These are phyloP conservation scores for Fusarium drepaniforme DNA, from an alignment of 2,329 filamentous ascomycete species.

Conservation along the genomic window DNA sequence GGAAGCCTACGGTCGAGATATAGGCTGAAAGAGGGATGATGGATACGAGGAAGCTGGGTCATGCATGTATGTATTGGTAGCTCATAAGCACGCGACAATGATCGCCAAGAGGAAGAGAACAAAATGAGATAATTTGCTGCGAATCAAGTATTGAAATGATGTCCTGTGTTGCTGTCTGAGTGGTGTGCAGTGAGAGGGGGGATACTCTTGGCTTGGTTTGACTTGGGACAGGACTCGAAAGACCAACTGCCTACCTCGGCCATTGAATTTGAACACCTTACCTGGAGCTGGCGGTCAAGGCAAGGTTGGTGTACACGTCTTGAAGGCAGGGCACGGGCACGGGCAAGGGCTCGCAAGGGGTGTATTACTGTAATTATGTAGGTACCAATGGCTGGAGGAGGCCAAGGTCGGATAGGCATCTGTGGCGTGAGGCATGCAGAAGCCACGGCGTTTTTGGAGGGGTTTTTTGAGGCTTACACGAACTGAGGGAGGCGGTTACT, in stretches of 20 bases:
- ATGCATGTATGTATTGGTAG: conserved; percentile 31
- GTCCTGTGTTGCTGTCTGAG: background rate
- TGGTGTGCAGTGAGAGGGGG: background rate
- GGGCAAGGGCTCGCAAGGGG: background rate
- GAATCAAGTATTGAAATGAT: conserved; percentile 4
- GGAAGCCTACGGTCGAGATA: conserved; percentile 15
- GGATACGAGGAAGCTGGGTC: conserved; percentile 13
- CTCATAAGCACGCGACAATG: conserved; percentile 18
- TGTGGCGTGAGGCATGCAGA: conserved; percentile 25
- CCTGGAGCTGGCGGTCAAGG: background rate
- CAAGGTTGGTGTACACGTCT: background rate
- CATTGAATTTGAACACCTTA: background rate
- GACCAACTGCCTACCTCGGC: background rate
- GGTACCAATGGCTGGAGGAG: background rate
- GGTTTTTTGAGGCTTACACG: background rate
- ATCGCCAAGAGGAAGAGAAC: conserved; percentile 19
- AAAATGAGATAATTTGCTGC: conserved; percentile 23
- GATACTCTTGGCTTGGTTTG: background rate
- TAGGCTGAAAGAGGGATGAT: conserved; percentile 3
- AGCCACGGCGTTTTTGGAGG: background rate
- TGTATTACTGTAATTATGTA: background rate
- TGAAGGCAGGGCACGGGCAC: background rate
- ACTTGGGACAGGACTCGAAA: background rate
- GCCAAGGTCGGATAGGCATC: background rate
- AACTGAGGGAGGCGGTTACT: background rate